A percentile compares a stretch with the other conserved stretches of the same genome.
Conservation (phyloP, 305 asterid genomes). For the Ajuga reptans region DNA sequence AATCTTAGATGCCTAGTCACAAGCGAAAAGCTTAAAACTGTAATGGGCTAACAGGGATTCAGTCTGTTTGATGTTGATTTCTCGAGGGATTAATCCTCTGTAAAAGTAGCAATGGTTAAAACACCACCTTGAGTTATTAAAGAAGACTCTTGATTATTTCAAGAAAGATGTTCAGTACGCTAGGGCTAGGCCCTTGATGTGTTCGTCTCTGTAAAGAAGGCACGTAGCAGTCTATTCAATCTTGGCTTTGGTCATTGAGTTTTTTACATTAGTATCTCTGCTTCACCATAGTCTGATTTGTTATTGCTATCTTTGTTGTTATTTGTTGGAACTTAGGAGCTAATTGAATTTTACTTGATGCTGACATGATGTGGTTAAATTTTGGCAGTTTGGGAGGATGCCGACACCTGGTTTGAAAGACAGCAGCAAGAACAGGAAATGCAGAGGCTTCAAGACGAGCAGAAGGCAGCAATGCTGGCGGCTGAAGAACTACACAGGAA, state of each 20-base stretch:
- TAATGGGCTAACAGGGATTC: neutral
- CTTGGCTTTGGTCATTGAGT: neutral
- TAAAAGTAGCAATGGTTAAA: neutral
- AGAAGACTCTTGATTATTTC: neutral
- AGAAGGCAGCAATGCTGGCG: constrained; percentile 59
- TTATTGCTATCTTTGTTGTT: neutral
- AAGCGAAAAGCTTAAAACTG: neutral
- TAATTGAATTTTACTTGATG: neutral
- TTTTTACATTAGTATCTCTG: neutral
- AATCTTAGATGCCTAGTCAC: neutral
- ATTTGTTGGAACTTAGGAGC: neutral
- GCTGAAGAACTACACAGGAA: constrained; percentile 86
- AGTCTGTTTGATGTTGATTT: neutral
- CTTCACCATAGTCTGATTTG: neutral
- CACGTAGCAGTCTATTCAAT: neutral
- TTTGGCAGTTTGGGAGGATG: constrained; percentile 89
- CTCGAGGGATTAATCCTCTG: neutral
- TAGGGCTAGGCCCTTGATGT: neutral
- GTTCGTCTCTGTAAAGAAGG: neutral
- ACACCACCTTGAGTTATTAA: neutral
- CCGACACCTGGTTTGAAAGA: constrained; percentile 93
- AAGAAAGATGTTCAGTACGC: neutral
- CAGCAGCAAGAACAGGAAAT: constrained; percentile 89
- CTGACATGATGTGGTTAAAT: constrained; percentile 13
- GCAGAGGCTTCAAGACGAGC: constrained; percentile 83